Base-by-base conservation (phyloP, 805 yeast species). In the Kazachstania bromeliacearum region DNA sequence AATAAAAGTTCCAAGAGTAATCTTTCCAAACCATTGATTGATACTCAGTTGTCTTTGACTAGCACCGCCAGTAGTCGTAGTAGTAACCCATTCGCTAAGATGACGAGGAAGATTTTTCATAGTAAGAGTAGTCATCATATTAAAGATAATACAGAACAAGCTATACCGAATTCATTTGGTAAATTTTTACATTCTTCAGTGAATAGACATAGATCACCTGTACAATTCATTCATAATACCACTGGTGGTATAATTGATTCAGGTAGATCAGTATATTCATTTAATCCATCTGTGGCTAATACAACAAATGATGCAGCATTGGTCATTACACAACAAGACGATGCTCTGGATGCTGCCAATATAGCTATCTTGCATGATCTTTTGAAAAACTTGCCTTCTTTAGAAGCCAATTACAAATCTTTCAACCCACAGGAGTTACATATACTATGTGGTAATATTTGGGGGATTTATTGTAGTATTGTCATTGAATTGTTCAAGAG, bases 181-280 rank as follows among this genome's bases (percentile, higher is more conserved):
- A 55, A 51, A 39, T 55, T 57, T 44, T 40, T 57, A 22, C 60
- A 57, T 41, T 51, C 58, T 5, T 50, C 57, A 8, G 53, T 52
- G 30, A 48, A 45, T 14, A 54, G 51, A 31, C 60, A 57, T 37
- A 53, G 48, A 39, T 45, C 57, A 2, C 54, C 58, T 7, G 49
- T 57, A 4, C 55, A 56, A 28, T 54, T 54, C 33, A 48, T 52
- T 15, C 56, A 55, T 35, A 51, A 41, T 32, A 48, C 51, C 7
- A 46, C 40, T 13, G 44, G 44, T 18, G 46, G 43, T 20, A 29
- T 48, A 9, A 45, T 49, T 24, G 61, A 56, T 34, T 44, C 55
- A 2, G 50, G 50, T 2, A 56, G 41, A 37, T 48, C 60, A 1
- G 54, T 45, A 1, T 47, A 54, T 37, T 46, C 57, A 13, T 46